Base-by-base conservation (phyloP, 2,329 filamentous ascomycete genomes). In the Aureobasidium zeae region DNA sequence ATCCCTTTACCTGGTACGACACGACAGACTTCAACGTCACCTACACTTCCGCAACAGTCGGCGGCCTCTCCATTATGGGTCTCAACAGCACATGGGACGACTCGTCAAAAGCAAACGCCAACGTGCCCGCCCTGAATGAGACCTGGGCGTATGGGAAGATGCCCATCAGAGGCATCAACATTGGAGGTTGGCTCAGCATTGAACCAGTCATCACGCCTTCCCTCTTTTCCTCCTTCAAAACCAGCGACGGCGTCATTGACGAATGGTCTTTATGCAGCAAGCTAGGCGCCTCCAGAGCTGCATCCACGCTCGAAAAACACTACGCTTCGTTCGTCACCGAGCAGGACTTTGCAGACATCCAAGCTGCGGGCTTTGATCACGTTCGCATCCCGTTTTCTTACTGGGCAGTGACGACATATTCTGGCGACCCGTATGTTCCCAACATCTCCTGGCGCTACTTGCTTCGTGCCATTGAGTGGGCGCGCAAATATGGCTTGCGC, bases 151-250 rank as follows among this genome's bases (percentile, higher is more conserved):
- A 96, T 55, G 76, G 79, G 2, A 77, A 76, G 16, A 79, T 72
- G 44, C 87, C 88, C 2, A 86, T 93, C 17, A 78, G 89, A 5
- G 91, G 91, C 1, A 86, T 96, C 25, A 96, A 94, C 55, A 61
- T 96, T 1, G 91, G 91, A 38, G 91, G 91, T 10, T 98, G 91
- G 91, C 74, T 98, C 2, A 84, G 83, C 2, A 67, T 98, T 10
- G 91, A 98, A 57, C 91, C 91, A 0, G 95, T 94, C 61, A 96
- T 98, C 59, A 89, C 86, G 3, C 91, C 91, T 0, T 95, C 88
- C 0, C 73, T 94, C 19, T 98, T 98, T 65, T 66, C 77, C 49
- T 74, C 73, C 49, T 86, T 82, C 58, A 67, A 70, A 28, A 61
- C 64, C 2, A 65, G 63, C 52, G 79, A 68, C 68, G 77, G 63